Conservation (phyloP, 2,329 filamentous ascomycete species). For the Diplocarpon mali region DNA sequence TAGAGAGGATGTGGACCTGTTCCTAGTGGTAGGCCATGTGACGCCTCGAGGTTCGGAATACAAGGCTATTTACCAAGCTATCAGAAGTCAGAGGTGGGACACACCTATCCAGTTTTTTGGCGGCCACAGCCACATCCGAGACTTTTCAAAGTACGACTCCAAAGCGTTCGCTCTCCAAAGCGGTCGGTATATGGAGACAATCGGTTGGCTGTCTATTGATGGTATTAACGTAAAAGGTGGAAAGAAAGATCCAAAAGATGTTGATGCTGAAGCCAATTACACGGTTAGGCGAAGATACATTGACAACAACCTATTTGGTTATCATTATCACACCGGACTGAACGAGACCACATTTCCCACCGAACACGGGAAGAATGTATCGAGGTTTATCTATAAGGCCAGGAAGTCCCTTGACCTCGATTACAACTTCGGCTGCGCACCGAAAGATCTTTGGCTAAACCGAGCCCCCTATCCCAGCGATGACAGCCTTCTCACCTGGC, state of each 20-base stretch:
- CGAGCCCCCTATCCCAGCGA: constrained; percentile 62
- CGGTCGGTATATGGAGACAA: constrained; percentile 87
- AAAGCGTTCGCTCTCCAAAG: constrained; percentile 72
- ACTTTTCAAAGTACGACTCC: constrained; percentile 69
- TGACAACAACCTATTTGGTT: constrained; percentile 82
- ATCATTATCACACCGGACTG: constrained; percentile 69
- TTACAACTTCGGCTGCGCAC: constrained; percentile 70
- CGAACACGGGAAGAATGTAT: constrained; percentile 60
- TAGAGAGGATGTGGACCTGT: constrained; percentile 74
- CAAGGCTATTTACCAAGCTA: constrained; percentile 63
- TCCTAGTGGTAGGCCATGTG: constrained; percentile 78
- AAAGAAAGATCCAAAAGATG: constrained; percentile 20
- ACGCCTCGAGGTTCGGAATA: constrained; percentile 74
- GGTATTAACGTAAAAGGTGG: constrained; percentile 34
- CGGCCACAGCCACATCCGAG: constrained; percentile 81
- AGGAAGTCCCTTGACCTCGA: constrained; percentile 63
- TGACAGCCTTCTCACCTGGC: constrained; percentile 71
- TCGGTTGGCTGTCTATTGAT: constrained; percentile 83
- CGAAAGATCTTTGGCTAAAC: constrained; percentile 70
- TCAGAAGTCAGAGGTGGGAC: constrained; percentile 65
- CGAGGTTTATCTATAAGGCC: constrained; percentile 55
- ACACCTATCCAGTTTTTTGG: constrained; percentile 87
- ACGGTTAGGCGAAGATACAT: constrained; percentile 75
- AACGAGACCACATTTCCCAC: constrained; percentile 67
- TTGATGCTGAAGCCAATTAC: constrained; percentile 30